Conservation (phyloP, 805 yeast species). For the Wickerhamiella musiphila region DNA sequence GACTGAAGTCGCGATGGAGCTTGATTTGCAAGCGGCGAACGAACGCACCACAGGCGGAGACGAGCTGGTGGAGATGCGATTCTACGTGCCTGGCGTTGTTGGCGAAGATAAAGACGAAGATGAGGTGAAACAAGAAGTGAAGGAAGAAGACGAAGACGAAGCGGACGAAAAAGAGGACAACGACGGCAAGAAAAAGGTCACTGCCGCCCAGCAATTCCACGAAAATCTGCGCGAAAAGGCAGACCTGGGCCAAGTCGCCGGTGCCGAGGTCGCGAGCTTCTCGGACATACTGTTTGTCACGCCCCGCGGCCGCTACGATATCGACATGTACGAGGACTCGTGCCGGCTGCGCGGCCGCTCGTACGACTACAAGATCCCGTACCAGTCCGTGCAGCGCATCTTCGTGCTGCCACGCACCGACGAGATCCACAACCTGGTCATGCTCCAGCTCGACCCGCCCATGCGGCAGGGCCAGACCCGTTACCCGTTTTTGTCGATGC, state of each 20-base stretch:
- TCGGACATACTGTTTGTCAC: slow-evolving; percentile 82
- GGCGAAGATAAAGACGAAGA: slow-evolving; percentile 20
- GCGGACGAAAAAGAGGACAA: slow-evolving; percentile 24
- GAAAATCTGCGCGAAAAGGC: slow-evolving; percentile 87
- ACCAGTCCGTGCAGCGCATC: slow-evolving; percentile 73
- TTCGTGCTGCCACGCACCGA: slow-evolving; percentile 90
- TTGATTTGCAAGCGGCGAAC: slow-evolving; percentile 37
- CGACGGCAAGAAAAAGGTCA: slow-evolving; percentile 29
- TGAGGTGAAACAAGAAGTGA: slow-evolving; percentile 18
- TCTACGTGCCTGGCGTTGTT: slow-evolving; percentile 80
- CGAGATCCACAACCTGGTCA: slow-evolving; percentile 73
- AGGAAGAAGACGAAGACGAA: slow-evolving; percentile 14
- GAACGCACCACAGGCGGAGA: slow-evolving; percentile 60
- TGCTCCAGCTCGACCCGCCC: slow-evolving; percentile 91
- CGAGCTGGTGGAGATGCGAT: slow-evolving; percentile 85
- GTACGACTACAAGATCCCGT: slow-evolving; percentile 89
- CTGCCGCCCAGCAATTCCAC: slow-evolving; percentile 72
- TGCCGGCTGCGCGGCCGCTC: slow-evolving; percentile 92
- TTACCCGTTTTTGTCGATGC: slow-evolving; percentile 80
- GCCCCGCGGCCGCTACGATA: slow-evolving; percentile 96
- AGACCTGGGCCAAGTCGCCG: slow-evolving; percentile 83
- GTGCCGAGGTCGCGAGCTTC: slow-evolving; percentile 88
- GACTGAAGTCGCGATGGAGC: slow-evolving; percentile 83
- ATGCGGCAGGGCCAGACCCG: slow-evolving; percentile 96
- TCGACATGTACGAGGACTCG: slow-evolving; percentile 77